phyloP scores from a whole-genome alignment of 352 stramenopile species.

The Phytophthora niederhauseri region DNA sequence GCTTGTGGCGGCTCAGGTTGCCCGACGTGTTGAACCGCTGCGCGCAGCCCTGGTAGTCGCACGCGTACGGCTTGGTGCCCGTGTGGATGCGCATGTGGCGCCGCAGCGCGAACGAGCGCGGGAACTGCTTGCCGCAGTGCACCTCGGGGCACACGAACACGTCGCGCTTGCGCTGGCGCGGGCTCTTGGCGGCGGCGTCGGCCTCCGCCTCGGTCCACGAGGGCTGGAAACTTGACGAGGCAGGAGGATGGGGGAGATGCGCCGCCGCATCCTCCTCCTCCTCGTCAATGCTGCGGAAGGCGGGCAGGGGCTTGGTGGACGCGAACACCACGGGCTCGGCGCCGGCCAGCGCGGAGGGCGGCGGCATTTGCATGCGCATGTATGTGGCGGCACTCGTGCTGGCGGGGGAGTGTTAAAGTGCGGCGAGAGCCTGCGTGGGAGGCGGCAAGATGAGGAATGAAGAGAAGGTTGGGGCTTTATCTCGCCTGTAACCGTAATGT shows the following conservation, averaged over 20 bases:
- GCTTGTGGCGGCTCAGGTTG: slow-evolving; percentile 88
- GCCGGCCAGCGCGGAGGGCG: slow-evolving; percentile 22
- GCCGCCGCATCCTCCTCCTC: slow-evolving; percentile 35
- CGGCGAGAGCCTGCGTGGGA: slow-evolving; percentile 23
- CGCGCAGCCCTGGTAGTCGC: slow-evolving; percentile 73
- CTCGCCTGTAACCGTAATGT: neutral
- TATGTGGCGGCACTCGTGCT: slow-evolving; percentile 17
- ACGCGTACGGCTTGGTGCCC: slow-evolving; percentile 82
- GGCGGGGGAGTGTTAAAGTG: slow-evolving; percentile 23
- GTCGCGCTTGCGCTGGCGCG: slow-evolving; percentile 27
- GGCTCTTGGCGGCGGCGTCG: neutral
- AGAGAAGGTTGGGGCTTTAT: neutral
- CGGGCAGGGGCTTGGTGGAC: slow-evolving; percentile 28
- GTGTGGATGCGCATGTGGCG: slow-evolving; percentile 89
- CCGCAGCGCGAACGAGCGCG: slow-evolving; percentile 83
- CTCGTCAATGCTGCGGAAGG: slow-evolving; percentile 22
- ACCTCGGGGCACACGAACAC: slow-evolving; percentile 28
- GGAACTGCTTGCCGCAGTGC: slow-evolving; percentile 88
- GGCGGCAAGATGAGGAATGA: slow-evolving; percentile 34
- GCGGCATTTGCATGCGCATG: slow-evolving; percentile 54
- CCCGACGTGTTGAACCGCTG: slow-evolving; percentile 90
- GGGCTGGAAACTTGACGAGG: slow-evolving; percentile 19
- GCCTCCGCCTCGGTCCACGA: slow-evolving; percentile 19
- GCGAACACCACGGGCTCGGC: slow-evolving; percentile 37
- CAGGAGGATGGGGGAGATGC: slow-evolving; percentile 42